Evolutionary conservation across 345 rosid genomes (phyloP).

Genomic region (Populus tremula): DNA sequence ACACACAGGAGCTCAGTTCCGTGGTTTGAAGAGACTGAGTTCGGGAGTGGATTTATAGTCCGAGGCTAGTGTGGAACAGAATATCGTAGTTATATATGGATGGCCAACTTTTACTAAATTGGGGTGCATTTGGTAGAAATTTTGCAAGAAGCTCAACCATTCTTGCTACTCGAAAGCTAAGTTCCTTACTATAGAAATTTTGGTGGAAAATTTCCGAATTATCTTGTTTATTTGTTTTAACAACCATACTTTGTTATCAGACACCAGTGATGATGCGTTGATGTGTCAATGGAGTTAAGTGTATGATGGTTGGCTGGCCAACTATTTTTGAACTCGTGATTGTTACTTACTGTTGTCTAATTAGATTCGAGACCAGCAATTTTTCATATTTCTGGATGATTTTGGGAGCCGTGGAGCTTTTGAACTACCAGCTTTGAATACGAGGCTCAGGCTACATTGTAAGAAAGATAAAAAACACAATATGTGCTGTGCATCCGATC

Average conservation of each 20-base stretch:
- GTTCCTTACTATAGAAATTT: background rate
- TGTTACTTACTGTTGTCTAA: background rate
- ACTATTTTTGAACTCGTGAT: background rate
- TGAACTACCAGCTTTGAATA: background rate
- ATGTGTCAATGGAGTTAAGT: background rate
- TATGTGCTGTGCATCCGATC: background rate
- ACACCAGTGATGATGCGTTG: background rate
- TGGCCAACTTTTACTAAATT: slow-evolving; percentile 11
- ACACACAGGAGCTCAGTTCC: background rate
- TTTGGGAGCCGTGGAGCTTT: background rate
- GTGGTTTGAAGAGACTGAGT: background rate
- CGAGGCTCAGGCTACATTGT: background rate
- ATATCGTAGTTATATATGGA: slow-evolving; percentile 3
- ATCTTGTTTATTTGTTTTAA: background rate
- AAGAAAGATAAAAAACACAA: background rate
- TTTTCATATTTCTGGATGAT: background rate
- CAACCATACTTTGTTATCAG: background rate
- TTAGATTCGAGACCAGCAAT: background rate
- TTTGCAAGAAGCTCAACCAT: slow-evolving; percentile 7
- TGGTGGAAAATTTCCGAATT: background rate
- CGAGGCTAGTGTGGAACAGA: background rate
- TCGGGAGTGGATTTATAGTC: slow-evolving; percentile 7
- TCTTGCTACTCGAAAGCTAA: background rate
- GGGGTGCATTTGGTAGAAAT: background rate
- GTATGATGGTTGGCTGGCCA: background rate